These are phyloP conservation scores for Stachybotrys chartarum DNA, from an alignment of 2,329 filamentous ascomycete genomes.

Conservation along the genomic window DNA sequence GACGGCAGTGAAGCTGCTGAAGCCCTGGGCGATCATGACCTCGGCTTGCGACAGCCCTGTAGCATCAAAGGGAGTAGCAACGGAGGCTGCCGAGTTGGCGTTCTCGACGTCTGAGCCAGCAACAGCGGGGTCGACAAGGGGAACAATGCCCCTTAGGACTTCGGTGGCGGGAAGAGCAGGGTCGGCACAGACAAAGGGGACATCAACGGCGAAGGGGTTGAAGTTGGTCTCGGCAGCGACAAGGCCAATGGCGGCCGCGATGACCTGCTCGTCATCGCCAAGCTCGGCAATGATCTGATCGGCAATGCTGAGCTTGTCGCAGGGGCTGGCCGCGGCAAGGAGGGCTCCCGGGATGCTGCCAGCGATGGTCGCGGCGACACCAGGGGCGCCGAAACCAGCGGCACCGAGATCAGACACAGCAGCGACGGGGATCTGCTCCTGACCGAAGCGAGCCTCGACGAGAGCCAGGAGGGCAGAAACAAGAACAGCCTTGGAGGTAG, in stretches of 20 bases:
- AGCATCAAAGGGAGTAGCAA: constrained; percentile 47
- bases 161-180: constrained; percentile 52
- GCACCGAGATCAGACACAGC: constrained; percentile 43
- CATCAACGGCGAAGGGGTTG: constrained; percentile 55
- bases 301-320: constrained; percentile 57
- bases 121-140: constrained; percentile 59
- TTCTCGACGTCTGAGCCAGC: constrained; percentile 50
- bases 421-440: constrained; percentile 52
- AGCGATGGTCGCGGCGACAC: constrained; percentile 56
- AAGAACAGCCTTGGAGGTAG: constrained; percentile 9
- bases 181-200: constrained; percentile 58
- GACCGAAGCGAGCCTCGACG: constrained; percentile 51
- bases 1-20: constrained; percentile 50
- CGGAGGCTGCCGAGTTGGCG: constrained; percentile 47
- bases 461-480: constrained; percentile 25
- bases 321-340: constrained; percentile 58
- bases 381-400: constrained; percentile 42
- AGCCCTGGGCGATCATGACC: constrained; percentile 53
- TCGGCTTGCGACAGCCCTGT: constrained; percentile 59
- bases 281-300: constrained; percentile 57
- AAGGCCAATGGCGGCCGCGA: constrained; percentile 54
- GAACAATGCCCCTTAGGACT: constrained; percentile 58
- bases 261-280: constrained; percentile 50
- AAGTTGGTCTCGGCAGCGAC: constrained; percentile 68
- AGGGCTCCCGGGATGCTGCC: constrained; percentile 55